A percentile compares a stretch with the other conserved stretches of the same genome.
Evolutionary conservation across 1,284 basidiomycete genomes (phyloP).

Genomic region (Taiwanofungus camphoratus): DNA sequence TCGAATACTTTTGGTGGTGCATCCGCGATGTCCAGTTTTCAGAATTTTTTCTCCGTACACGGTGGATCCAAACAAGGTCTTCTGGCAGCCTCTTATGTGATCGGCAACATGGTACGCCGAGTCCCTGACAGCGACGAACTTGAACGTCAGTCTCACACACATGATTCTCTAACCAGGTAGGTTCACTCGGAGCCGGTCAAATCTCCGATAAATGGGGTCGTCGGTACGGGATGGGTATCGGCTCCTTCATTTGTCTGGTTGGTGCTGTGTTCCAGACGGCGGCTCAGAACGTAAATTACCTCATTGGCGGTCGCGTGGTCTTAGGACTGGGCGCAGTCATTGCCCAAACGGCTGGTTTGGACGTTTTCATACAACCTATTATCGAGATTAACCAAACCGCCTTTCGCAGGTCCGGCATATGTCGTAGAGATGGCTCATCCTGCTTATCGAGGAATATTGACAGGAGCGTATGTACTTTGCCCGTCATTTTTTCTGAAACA

Average conservation of each 20-base stretch:
- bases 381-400: no score
- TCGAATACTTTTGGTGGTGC: conserved; percentile 21
- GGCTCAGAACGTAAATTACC: conserved; percentile 16
- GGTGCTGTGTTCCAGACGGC: conserved; percentile 18
- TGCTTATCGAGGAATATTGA: conserved; percentile 27
- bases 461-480: conserved; percentile 13
- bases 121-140: neutral
- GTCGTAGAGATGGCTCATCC: conserved; percentile 40
- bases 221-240: conserved; percentile 18
- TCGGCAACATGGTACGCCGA: conserved; percentile 17
- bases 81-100: conserved; percentile 19
- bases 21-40: conserved; percentile 19
- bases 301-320: conserved; percentile 29
- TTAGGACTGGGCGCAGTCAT: conserved; percentile 30
- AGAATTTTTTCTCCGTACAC: conserved; percentile 14
- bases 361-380: neutral
- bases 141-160: neutral
- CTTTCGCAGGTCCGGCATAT: conserved; percentile 30
- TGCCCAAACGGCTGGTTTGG: conserved; percentile 27
- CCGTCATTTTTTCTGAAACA: neutral
- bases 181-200: conserved; percentile 17
- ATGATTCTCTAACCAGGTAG: conserved; percentile 3
- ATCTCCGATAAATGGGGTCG: conserved; percentile 19
- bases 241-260: conserved; percentile 18
- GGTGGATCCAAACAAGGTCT: conserved; percentile 19